Conservation (phyloP, 805 yeast genomes). For the Starmerella apis region DNA sequence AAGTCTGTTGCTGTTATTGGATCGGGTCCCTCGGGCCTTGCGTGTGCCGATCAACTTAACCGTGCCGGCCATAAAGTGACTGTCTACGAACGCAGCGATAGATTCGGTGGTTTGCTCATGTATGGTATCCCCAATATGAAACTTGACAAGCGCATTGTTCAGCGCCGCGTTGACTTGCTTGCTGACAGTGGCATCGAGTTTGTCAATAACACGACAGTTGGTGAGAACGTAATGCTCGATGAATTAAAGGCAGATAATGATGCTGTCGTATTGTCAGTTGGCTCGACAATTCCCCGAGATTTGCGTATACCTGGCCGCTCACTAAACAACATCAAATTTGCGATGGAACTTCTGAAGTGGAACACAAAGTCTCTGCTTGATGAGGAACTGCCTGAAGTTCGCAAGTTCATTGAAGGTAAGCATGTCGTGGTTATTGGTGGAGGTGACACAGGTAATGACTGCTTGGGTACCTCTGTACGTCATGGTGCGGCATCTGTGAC, state of each 20-base stretch:
- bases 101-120: slow-evolving; percentile 96
- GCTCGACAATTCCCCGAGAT: slow-evolving; percentile 94
- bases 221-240: slow-evolving; percentile 67
- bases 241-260: slow-evolving; percentile 56
- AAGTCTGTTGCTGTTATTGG: slow-evolving; percentile 79
- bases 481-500: slow-evolving; percentile 92
- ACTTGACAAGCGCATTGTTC: slow-evolving; percentile 82
- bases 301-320: slow-evolving; percentile 90
- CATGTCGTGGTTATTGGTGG: slow-evolving; percentile 96
- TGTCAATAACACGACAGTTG: slow-evolving; percentile 66
- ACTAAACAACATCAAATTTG: slow-evolving; percentile 78
- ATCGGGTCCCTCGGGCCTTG: slow-evolving; percentile 95
- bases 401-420: slow-evolving; percentile 65
- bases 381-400: slow-evolving; percentile 66
- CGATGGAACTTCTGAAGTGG: slow-evolving; percentile 80
- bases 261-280: slow-evolving; percentile 86
- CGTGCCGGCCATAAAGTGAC: slow-evolving; percentile 89
- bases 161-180: slow-evolving; percentile 84
- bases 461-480: slow-evolving; percentile 93
- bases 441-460: slow-evolving; percentile 99
- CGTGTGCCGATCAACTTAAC: slow-evolving; percentile 94
- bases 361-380: slow-evolving; percentile 86
- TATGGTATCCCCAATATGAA: slow-evolving; percentile 99
- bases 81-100: slow-evolving; percentile 86
- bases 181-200: slow-evolving; percentile 83